A percentile compares a stretch with the other conserved stretches of the same genome.
These are phyloP conservation scores for Ciborinia camelliae DNA, from an alignment of 2,329 filamentous ascomycete species.

Conservation along the genomic window DNA sequence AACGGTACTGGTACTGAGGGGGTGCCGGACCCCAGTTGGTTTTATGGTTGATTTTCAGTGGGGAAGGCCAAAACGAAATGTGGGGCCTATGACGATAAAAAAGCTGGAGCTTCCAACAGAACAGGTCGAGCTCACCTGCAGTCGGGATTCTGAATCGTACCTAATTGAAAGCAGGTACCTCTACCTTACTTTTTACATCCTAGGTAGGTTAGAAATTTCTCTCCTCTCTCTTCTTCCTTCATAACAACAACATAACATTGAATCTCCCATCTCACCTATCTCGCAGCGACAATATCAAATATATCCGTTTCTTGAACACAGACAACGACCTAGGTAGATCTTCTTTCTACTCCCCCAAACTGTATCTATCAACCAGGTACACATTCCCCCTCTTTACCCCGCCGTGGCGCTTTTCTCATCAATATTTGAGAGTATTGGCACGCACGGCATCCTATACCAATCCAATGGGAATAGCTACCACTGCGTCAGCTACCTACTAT, in stretches of 20 bases:
- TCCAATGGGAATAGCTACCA: not conserved
- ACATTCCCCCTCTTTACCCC: conserved; percentile 16
- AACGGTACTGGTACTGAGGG: not conserved
- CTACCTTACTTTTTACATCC: no score
- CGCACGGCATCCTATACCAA: not conserved
- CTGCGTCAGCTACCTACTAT: not conserved
- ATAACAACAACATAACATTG: conserved; percentile 5
- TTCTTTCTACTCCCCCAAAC: not conserved
- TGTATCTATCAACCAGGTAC: conserved; percentile 2
- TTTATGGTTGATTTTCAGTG: not conserved
- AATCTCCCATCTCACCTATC: not conserved
- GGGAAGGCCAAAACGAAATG: not conserved
- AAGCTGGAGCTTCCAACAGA: conserved; percentile 14
- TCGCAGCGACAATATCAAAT: not conserved
- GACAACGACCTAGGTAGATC: not conserved
- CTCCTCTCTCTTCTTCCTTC: not conserved
- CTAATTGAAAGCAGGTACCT: no score
- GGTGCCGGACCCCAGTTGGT: not conserved
- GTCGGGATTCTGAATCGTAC: not conserved
- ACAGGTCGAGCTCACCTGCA: conserved; percentile 11
- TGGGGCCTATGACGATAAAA: conserved; percentile 17
- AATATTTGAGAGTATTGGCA: not conserved
- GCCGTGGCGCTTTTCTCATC: conserved; percentile 16
- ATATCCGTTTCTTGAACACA: not conserved
- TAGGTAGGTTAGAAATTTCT: conserved; percentile 1